These are phyloP conservation scores for Lipomyces spencermartinsiae DNA, from an alignment of 805 yeast species.

Conservation along the genomic window DNA sequence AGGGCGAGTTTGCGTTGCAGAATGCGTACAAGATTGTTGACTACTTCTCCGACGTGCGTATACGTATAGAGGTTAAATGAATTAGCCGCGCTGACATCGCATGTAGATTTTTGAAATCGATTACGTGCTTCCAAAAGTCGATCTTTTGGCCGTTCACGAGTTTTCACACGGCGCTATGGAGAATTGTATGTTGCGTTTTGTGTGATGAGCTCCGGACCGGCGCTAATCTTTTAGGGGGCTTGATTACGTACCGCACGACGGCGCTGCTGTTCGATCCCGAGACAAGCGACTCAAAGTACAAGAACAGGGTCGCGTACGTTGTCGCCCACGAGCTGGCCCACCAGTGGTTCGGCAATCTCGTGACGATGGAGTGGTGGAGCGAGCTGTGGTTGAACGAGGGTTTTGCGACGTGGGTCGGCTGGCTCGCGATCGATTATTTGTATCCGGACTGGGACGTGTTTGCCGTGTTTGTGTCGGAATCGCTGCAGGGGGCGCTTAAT, in stretches of 20 bases:
- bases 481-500: slow-evolving; percentile 71
- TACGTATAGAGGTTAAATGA: neutral
- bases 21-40: slow-evolving; percentile 76
- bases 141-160: slow-evolving; percentile 82
- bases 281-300: slow-evolving; percentile 64
- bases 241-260: slow-evolving; percentile 78
- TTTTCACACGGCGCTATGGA: slow-evolving; percentile 92
- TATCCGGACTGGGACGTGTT: slow-evolving; percentile 88
- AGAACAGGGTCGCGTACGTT: slow-evolving; percentile 81
- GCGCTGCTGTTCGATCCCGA: slow-evolving; percentile 73
- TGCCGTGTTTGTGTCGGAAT: slow-evolving; percentile 77
- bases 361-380: slow-evolving; percentile 93
- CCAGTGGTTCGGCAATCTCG: slow-evolving; percentile 91
- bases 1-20: slow-evolving; percentile 75
- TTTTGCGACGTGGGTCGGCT: slow-evolving; percentile 90
- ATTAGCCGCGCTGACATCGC: neutral
- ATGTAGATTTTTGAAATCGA: slow-evolving; percentile 62
- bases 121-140: slow-evolving; percentile 81
- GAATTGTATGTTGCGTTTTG: slow-evolving; percentile 56
- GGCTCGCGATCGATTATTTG: slow-evolving; percentile 78
- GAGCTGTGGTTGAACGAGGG: slow-evolving; percentile 90
- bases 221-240: slow-evolving; percentile 49
- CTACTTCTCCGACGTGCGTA: slow-evolving; percentile 65
- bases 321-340: slow-evolving; percentile 90
- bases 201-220: neutral